Percentiles rank a stretch among this genome's conserved stretches.
phyloP scores from a whole-genome alignment of 768 basidiomycete genomes.

The Pleurotus tuber-regium region DNA sequence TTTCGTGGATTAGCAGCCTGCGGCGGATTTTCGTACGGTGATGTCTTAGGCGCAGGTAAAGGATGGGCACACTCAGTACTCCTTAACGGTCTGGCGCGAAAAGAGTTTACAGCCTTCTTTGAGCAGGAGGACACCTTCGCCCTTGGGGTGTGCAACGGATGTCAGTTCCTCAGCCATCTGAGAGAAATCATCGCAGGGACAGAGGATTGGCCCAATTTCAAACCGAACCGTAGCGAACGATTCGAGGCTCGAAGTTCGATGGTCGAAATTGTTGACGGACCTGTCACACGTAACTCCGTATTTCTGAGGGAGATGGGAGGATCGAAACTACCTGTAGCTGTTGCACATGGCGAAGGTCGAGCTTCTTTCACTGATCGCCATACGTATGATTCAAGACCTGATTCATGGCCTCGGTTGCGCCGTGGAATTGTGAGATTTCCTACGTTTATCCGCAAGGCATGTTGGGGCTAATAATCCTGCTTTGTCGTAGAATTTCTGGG shows the following conservation, averaged over 20 bases:
- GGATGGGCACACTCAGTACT: slow-evolving; percentile 98
- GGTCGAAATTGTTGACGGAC: slow-evolving; percentile 69
- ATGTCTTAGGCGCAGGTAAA: slow-evolving; percentile 95
- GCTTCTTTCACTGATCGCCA: slow-evolving; percentile 80
- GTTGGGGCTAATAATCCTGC: slow-evolving; percentile 8
- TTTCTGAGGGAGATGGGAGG: slow-evolving; percentile 88
- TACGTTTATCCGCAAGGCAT: neutral
- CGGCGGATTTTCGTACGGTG: slow-evolving; percentile 98
- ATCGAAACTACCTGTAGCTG: slow-evolving; percentile 87
- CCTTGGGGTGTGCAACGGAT: slow-evolving; percentile 96
- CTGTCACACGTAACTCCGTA: slow-evolving; percentile 60
- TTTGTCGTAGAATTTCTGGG: slow-evolving; percentile 96
- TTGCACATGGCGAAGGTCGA: slow-evolving; percentile 93
- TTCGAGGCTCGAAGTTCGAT: slow-evolving; percentile 87
- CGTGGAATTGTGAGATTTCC: slow-evolving; percentile 81
- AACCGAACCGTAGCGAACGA: slow-evolving; percentile 80
- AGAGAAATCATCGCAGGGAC: slow-evolving; percentile 88
- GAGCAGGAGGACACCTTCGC: slow-evolving; percentile 78
- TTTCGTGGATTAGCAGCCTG: slow-evolving; percentile 95
- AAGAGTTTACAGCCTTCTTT: slow-evolving; percentile 83
- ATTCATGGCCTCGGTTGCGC: slow-evolving; percentile 84
- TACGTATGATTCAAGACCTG: slow-evolving; percentile 91
- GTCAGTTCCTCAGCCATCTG: slow-evolving; percentile 93
- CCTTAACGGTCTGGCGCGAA: slow-evolving; percentile 72
- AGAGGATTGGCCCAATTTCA: slow-evolving; percentile 86